Evolutionary conservation across 805 yeast species (phyloP).

Genomic region (Yarrowia keelungensis): DNA sequence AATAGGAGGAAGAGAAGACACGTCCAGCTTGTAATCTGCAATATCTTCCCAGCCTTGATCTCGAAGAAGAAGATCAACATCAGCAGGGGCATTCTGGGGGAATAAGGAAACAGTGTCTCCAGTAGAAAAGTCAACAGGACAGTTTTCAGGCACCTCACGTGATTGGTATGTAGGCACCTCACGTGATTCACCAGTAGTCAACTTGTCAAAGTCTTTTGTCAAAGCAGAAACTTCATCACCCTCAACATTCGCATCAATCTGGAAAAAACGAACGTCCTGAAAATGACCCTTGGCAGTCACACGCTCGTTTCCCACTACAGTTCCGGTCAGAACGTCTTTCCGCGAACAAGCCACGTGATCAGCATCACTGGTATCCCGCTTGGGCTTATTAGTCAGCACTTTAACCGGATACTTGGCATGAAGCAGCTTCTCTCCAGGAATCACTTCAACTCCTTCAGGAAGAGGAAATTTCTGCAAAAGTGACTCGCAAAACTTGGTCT

Average conservation of each 20-base stretch:
- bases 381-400: constrained; percentile 48
- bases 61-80: constrained; percentile 69
- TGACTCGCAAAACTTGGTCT: constrained; percentile 55
- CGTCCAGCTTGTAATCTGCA: constrained; percentile 63
- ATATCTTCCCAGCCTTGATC: constrained; percentile 75
- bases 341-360: constrained; percentile 49
- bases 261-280: constrained; percentile 83
- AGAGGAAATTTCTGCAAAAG: constrained; percentile 45
- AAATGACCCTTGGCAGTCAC: constrained; percentile 77
- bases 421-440: constrained; percentile 44
- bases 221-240: background rate
- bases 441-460: constrained; percentile 45
- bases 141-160: constrained; percentile 20
- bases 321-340: constrained; percentile 53
- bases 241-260: constrained; percentile 48
- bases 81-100: constrained; percentile 70
- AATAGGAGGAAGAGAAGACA: constrained; percentile 49
- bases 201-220: constrained; percentile 41
- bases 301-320: constrained; percentile 59
- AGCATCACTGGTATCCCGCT: constrained; percentile 45
- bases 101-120: constrained; percentile 84
- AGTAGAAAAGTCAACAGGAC: constrained; percentile 56
- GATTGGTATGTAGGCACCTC: background rate
- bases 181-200: background rate
- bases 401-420: constrained; percentile 41